These are phyloP conservation scores for Globisporangium parvum DNA, from an alignment of 352 stramenopile species.

Conservation along the genomic window DNA sequence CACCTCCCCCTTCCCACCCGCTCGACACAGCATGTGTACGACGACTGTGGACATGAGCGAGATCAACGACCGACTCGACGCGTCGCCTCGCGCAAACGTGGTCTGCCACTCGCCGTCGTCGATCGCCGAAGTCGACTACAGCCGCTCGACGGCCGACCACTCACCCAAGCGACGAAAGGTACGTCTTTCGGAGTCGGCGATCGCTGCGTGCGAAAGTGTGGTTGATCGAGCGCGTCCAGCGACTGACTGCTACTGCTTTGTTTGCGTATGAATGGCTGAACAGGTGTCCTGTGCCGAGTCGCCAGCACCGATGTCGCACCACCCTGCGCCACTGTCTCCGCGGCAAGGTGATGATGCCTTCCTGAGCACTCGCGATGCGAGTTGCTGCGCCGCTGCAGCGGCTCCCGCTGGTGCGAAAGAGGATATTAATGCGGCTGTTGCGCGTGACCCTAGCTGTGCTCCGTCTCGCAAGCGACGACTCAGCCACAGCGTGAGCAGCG, in stretches of 20 bases:
- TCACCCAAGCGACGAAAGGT: slow-evolving; percentile 26
- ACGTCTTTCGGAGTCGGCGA: slow-evolving; percentile 2
- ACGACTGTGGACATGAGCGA: slow-evolving; percentile 20
- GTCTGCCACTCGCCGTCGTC: slow-evolving; percentile 58
- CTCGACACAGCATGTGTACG: slow-evolving; percentile 19
- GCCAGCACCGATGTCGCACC: neutral
- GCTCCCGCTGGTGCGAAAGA: slow-evolving; percentile 25
- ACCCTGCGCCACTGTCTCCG: slow-evolving; percentile 2
- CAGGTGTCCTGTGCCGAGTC: slow-evolving; percentile 7
- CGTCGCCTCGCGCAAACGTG: slow-evolving; percentile 11
- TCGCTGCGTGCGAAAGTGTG: too few species aligned
- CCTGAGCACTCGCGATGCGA: slow-evolving; percentile 22
- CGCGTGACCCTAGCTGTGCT: slow-evolving; percentile 54
- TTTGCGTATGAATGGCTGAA: neutral
- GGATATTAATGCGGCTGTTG: slow-evolving; percentile 71
- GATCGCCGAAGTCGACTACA: slow-evolving; percentile 49
- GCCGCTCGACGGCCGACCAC: neutral
- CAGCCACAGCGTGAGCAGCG: slow-evolving; percentile 22
- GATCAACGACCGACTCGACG: slow-evolving; percentile 26
- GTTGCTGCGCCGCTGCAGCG: slow-evolving; percentile 14
- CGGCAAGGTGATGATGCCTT: slow-evolving; percentile 26
- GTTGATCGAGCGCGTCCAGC: too few species aligned
- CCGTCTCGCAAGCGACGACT: slow-evolving; percentile 59
- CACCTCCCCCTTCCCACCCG: neutral
- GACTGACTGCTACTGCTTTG: neutral